Evolutionary conservation across 2,329 filamentous ascomycete genomes (phyloP).

Genomic region (Esteya vermicola): DNA sequence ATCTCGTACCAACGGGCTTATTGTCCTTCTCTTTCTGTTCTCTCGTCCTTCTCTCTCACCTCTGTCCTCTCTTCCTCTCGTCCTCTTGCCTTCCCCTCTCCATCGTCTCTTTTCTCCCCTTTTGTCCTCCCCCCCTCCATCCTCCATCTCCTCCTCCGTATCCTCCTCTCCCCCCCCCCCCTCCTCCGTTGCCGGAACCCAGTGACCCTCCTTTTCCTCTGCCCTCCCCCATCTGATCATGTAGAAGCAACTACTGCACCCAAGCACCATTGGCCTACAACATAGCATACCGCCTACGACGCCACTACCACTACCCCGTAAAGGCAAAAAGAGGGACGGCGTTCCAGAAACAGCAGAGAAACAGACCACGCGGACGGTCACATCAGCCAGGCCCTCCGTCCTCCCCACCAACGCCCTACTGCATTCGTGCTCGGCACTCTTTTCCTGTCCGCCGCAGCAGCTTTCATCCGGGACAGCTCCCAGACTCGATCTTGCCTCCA

Average conservation of each 20-base stretch:
- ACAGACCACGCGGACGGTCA: constrained; percentile 4
- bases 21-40: neutral
- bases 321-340: constrained; percentile 1
- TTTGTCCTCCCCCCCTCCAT: neutral
- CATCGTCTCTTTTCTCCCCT: neutral
- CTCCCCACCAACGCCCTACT: constrained; percentile 1
- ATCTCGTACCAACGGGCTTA: no score
- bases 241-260: no score
- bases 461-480: no score
- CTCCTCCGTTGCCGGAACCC: no score
- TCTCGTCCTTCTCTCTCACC: neutral
- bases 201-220: no score
- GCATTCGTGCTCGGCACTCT: neutral
- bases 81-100: neutral
- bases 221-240: no score
- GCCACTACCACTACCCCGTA: neutral
- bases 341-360: constrained; percentile 2
- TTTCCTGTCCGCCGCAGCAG: no score
- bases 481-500: no score
- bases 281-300: no score
- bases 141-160: neutral
- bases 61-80: neutral
- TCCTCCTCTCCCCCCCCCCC: neutral
- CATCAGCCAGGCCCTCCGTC: no score
- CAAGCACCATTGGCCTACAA: no score